phyloP scores from a whole-genome alignment of 371 early-diverging fungal genomes.

The Circinella umbellata region DNA sequence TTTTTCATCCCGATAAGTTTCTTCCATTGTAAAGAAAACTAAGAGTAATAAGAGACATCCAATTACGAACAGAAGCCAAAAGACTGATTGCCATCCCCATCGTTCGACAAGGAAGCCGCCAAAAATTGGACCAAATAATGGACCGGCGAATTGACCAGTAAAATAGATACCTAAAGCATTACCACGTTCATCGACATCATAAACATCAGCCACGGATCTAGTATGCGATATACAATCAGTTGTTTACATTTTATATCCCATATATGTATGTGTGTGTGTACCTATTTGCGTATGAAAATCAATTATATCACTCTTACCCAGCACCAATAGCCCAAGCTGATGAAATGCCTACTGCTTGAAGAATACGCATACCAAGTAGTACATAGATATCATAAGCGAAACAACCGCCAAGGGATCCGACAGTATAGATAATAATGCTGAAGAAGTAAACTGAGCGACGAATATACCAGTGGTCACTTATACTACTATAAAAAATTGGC shows the following conservation, averaged over 20 bases:
- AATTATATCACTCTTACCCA: constrained; percentile 36
- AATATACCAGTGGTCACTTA: constrained; percentile 72
- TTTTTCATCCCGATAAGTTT: constrained; percentile 66
- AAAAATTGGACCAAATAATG: constrained; percentile 40
- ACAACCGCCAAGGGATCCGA: constrained; percentile 72
- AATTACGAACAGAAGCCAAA: constrained; percentile 33
- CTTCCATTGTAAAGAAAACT: constrained; percentile 66
- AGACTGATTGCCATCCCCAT: constrained; percentile 38
- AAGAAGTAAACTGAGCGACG: constrained; percentile 69
- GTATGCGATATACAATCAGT: background rate
- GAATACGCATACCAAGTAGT: constrained; percentile 67
- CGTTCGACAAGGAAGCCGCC: constrained; percentile 36
- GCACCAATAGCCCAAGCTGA: constrained; percentile 80
- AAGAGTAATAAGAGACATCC: constrained; percentile 26
- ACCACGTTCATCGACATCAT: constrained; percentile 51
- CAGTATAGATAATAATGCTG: constrained; percentile 64
- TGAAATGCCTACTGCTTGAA: constrained; percentile 81
- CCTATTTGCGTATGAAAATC: background rate
- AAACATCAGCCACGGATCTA: constrained; percentile 64
- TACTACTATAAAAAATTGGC: constrained; percentile 71
- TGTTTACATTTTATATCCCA: too few species aligned
- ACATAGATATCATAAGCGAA: constrained; percentile 61
- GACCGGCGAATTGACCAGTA: constrained; percentile 54
- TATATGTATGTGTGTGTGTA: too few species aligned
- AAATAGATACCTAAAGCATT: constrained; percentile 58